Conservation (phyloP, 352 stramenopile species). For the Pythium myriotylum region DNA sequence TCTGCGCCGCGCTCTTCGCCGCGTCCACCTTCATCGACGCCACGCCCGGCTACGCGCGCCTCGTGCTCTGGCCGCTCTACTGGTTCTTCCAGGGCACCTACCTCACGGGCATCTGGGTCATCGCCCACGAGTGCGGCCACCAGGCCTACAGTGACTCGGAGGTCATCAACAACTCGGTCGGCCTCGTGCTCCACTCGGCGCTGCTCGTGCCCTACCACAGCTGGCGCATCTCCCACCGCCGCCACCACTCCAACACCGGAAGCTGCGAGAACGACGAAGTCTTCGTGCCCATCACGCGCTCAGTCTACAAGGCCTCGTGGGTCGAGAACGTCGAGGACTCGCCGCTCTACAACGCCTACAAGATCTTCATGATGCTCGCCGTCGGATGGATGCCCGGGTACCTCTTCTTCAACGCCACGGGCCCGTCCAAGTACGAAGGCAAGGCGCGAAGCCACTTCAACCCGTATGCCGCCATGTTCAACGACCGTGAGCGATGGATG, state of each 20-base stretch:
- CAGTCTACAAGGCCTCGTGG: slow-evolving; percentile 58
- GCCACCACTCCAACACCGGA: slow-evolving; percentile 96
- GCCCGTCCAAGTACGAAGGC: slow-evolving; percentile 87
- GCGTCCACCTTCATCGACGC: slow-evolving; percentile 76
- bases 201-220: slow-evolving; percentile 99
- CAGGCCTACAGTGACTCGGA: slow-evolving; percentile 95
- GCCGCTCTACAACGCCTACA: slow-evolving; percentile 93
- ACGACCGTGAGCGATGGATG: slow-evolving; percentile 90
- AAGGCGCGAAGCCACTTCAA: slow-evolving; percentile 95
- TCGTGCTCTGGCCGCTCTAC: slow-evolving; percentile 93
- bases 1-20: slow-evolving; percentile 91
- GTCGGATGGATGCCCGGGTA: slow-evolving; percentile 98
- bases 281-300: slow-evolving; percentile 92
- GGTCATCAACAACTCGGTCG: slow-evolving; percentile 95
- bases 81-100: slow-evolving; percentile 98
- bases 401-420: slow-evolving; percentile 95
- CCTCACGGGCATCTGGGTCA: slow-evolving; percentile 96
- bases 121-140: slow-evolving; percentile 98
- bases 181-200: slow-evolving; percentile 95
- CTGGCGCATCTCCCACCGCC: slow-evolving; percentile 96
- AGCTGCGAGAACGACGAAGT: slow-evolving; percentile 97
- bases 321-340: slow-evolving; percentile 91
- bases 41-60: slow-evolving; percentile 47
- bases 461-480: slow-evolving; percentile 94
- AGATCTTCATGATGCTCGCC: slow-evolving; percentile 93